phyloP scores from a whole-genome alignment of 805 yeast species.

The Wickerhamomyces chambardii region DNA sequence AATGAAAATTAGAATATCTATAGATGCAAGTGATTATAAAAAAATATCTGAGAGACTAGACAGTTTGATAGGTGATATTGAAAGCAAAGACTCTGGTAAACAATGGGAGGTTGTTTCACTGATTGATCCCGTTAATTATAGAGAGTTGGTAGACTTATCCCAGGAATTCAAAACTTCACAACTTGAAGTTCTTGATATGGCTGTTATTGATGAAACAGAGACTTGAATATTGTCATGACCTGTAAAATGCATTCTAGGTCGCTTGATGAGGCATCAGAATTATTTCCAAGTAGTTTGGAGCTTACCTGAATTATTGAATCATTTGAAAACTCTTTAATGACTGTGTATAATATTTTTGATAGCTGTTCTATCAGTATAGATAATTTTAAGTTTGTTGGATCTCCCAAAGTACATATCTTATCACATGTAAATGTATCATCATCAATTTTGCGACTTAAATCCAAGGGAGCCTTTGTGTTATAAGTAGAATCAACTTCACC shows the following conservation, averaged over 20 bases:
- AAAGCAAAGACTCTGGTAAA: slow-evolving; percentile 33
- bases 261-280: background rate
- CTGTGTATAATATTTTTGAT: slow-evolving; percentile 11
- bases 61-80: slow-evolving; percentile 31
- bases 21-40: slow-evolving; percentile 45
- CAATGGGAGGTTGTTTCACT: slow-evolving; percentile 52
- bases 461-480: slow-evolving; percentile 13
- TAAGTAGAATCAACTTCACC: slow-evolving; percentile 27
- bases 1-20: slow-evolving; percentile 72
- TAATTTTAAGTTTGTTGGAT: slow-evolving; percentile 7
- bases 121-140: slow-evolving; percentile 81
- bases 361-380: slow-evolving; percentile 13
- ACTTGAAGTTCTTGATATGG: slow-evolving; percentile 82
- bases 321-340: slow-evolving; percentile 6
- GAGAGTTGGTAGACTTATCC: slow-evolving; percentile 54
- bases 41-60: slow-evolving; percentile 32
- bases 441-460: background rate
- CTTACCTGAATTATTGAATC: slow-evolving; percentile 14
- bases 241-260: slow-evolving; percentile 1
- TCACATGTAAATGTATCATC: slow-evolving; percentile 37
- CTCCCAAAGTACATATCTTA: slow-evolving; percentile 14
- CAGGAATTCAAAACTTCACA: slow-evolving; percentile 47
- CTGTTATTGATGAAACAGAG: slow-evolving; percentile 63
- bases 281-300: slow-evolving; percentile 12
- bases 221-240: slow-evolving; percentile 4